Evolutionary conservation across 331 rosid genomes (phyloP).

Genomic region (Spiraea crenata): DNA sequence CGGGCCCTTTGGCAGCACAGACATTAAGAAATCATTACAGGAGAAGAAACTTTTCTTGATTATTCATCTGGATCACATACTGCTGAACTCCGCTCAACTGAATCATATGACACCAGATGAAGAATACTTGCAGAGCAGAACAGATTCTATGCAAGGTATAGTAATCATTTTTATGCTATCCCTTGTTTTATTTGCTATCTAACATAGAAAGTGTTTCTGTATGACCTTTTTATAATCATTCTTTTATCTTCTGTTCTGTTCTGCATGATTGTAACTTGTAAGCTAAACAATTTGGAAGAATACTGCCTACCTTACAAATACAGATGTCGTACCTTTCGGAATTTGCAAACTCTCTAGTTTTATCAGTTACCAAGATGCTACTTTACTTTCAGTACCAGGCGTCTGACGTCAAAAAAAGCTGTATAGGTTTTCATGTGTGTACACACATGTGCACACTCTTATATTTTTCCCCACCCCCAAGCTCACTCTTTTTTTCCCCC

Average conservation of each 20-base stretch:
- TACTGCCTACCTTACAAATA: background rate
- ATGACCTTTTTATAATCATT: background rate
- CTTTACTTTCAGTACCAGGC: background rate
- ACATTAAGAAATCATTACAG: slow-evolving; percentile 48
- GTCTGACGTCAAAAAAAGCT: background rate
- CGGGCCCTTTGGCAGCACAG: slow-evolving; percentile 55
- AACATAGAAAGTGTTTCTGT: background rate
- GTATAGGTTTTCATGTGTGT: background rate
- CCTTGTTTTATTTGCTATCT: slow-evolving; percentile 19
- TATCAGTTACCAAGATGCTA: background rate
- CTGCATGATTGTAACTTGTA: background rate
- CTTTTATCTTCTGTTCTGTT: background rate
- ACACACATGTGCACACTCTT: background rate
- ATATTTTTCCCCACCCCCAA: background rate
- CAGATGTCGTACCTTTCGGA: background rate
- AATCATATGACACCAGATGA: slow-evolving; percentile 55
- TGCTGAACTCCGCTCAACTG: slow-evolving; percentile 64
- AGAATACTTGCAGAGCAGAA: slow-evolving; percentile 50
- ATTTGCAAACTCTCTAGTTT: background rate
- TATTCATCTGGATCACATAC: slow-evolving; percentile 79
- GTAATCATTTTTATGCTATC: background rate
- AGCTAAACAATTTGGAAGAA: background rate
- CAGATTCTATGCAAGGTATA: slow-evolving; percentile 62
- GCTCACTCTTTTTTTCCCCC: no score
- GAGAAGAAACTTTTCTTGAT: slow-evolving; percentile 62